Percentiles rank a stretch among this genome's conserved stretches.
Evolutionary conservation across 2,329 filamentous ascomycete species (phyloP).

Genomic region (Arthroderma sp.): DNA sequence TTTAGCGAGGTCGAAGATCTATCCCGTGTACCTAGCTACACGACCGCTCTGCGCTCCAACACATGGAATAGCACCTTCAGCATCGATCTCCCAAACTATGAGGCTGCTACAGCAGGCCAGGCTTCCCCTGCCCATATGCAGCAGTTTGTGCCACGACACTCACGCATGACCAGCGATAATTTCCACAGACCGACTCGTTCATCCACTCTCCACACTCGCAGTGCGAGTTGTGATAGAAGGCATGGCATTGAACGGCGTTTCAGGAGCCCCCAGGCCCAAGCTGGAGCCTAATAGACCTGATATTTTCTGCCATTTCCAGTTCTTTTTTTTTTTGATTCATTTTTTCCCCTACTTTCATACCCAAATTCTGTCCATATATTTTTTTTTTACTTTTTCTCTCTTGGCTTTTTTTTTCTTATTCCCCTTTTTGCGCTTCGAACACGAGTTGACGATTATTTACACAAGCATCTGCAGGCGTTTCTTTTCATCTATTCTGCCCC

Average conservation of each 20-base stretch:
- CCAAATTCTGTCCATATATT: background rate
- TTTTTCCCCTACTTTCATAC: background rate
- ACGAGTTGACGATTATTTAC: no score
- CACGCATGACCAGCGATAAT: background rate
- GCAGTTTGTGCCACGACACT: background rate
- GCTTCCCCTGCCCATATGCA: background rate
- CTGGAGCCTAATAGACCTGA: no score
- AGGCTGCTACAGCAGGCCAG: slow-evolving; percentile 25
- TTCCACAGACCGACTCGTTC: background rate
- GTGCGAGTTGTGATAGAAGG: background rate
- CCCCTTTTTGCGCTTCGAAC: background rate
- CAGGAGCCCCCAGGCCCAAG: no score
- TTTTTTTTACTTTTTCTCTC: background rate
- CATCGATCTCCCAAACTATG: slow-evolving; percentile 51
- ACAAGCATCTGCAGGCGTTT: no score
- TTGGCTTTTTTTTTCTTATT: background rate
- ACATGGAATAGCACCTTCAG: slow-evolving; percentile 39
- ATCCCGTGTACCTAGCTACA: slow-evolving; percentile 64
- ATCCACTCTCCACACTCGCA: background rate
- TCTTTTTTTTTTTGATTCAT: no score
- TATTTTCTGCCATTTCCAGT: no score
- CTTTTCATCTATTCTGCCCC: no score
- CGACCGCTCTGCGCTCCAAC: slow-evolving; percentile 56
- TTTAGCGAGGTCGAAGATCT: slow-evolving; percentile 50
- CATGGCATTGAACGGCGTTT: no score